phyloP scores from a whole-genome alignment of 108 stramenopile genomes.

The Cyclotella distinguenda region DNA sequence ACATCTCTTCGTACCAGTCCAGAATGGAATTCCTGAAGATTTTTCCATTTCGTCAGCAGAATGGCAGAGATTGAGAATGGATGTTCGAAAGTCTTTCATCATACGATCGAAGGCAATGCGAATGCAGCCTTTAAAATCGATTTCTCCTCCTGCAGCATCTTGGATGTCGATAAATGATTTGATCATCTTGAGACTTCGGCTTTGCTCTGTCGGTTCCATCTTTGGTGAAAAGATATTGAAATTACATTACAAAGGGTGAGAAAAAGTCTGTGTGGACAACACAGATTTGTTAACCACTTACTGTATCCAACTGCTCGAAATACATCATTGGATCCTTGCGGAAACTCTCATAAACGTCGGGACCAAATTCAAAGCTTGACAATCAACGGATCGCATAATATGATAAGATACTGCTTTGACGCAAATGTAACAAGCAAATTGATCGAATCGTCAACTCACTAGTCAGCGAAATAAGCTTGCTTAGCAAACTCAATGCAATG shows the following conservation, averaged over 20 bases:
- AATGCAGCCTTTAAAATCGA: conserved; percentile 49
- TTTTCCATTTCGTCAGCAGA: conserved; percentile 56
- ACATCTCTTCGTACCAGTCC: conserved; percentile 83
- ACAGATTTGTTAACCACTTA: too few relatives aligned
- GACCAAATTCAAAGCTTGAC: conserved; percentile 49
- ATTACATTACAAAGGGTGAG: too few relatives aligned
- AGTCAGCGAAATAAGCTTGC: conserved; percentile 56
- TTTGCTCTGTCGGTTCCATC: conserved; percentile 49
- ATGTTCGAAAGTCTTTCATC: conserved; percentile 54
- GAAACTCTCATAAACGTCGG: conserved; percentile 53
- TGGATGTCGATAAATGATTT: conserved; percentile 49
- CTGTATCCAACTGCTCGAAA: conserved; percentile 54
- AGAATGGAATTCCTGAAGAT: conserved; percentile 57
- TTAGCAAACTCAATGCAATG: conserved; percentile 92
- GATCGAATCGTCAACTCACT: conserved; percentile 5
- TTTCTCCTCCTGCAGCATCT: conserved; percentile 44
- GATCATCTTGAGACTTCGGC: conserved; percentile 50
- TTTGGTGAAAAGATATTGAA: too few relatives aligned
- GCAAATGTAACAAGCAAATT: too few relatives aligned
- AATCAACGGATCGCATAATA: not conserved
- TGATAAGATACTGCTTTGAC: not conserved
- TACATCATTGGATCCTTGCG: conserved; percentile 39
- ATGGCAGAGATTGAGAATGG: conserved; percentile 44
- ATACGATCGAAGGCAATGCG: conserved; percentile 52
- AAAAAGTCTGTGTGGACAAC: too few relatives aligned